These are phyloP conservation scores for Wickerhamiella nectarea DNA, from an alignment of 805 yeast genomes.

Conservation along the genomic window DNA sequence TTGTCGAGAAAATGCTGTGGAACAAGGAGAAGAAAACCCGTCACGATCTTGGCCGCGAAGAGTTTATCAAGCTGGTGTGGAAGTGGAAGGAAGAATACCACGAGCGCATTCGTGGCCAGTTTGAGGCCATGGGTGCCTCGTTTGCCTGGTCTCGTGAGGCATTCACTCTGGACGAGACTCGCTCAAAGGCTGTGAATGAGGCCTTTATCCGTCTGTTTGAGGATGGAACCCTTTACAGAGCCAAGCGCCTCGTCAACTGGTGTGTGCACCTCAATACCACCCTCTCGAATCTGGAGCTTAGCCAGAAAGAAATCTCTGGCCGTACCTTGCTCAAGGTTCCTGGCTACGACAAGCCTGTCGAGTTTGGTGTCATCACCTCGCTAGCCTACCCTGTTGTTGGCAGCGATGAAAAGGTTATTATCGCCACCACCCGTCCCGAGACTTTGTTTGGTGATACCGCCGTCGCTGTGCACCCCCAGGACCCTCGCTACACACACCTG, in stretches of 20 bases:
- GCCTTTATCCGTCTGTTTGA: slow-evolving; percentile 86
- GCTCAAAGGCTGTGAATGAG: slow-evolving; percentile 70
- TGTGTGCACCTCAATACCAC: slow-evolving; percentile 90
- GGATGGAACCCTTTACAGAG: slow-evolving; percentile 91
- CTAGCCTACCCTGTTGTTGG: slow-evolving; percentile 81
- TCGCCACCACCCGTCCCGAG: slow-evolving; percentile 98
- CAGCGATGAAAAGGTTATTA: slow-evolving; percentile 73
- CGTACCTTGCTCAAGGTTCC: slow-evolving; percentile 74
- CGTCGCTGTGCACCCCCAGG: slow-evolving; percentile 95
- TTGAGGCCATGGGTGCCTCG: slow-evolving; percentile 83
- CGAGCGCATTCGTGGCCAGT: slow-evolving; percentile 66
- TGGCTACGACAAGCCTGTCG: slow-evolving; percentile 77
- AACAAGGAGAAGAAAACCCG: slow-evolving; percentile 76
- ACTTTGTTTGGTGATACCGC: slow-evolving; percentile 97
- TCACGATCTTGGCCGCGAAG: slow-evolving; percentile 91
- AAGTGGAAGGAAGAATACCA: slow-evolving; percentile 97
- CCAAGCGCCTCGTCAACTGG: slow-evolving; percentile 90
- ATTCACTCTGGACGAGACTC: slow-evolving; percentile 73
- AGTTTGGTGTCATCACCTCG: slow-evolving; percentile 94
- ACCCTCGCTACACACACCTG: slow-evolving; percentile 79
- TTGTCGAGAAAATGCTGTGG: slow-evolving; percentile 93
- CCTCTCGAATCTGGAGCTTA: slow-evolving; percentile 90
- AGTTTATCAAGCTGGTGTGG: slow-evolving; percentile 81
- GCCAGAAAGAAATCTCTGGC: slow-evolving; percentile 76
- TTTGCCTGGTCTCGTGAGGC: slow-evolving; percentile 94